Base-by-base conservation (phyloP, 495 filamentous ascomycete genomes). In the Xylaria palmicola region DNA sequence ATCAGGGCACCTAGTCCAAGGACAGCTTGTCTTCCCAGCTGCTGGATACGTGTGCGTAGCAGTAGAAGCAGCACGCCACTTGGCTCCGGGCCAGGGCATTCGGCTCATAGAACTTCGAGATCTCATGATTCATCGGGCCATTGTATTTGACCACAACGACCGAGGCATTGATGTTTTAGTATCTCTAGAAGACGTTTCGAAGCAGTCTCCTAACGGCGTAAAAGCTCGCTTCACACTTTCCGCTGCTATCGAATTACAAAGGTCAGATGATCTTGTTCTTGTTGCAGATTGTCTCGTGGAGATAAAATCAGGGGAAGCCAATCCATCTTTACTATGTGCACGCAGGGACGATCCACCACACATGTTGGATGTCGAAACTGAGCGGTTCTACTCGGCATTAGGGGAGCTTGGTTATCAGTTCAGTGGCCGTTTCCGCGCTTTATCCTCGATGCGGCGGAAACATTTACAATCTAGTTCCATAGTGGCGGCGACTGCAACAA, bases 1-100 rank as follows among this genome's bases (percentile, higher is more conserved):
- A 7, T 6, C 24, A 1, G 55, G 30, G 0, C 55, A 58, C 22
- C 26, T 4, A n/a, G 41, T 58, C 13, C 40, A 58, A 34, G 43
- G 55, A 19, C 56, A 66, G 32, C 32, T 56, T 2, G 66, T 87
- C 0, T 81, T 82, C 39, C 83, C 84, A 5, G 82, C 72, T n/a
- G 73, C 81, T 15, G 76, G 73, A 0, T 83, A 79, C 52, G 58
- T 78, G 12, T 66, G 68, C 6, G 75, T 75, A 56, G 78, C 77
- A 3, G 29, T 80, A 0, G 82, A 86, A 51, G 73, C 70, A 19
- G 36, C 53, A 9, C 36, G 17, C 13, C 19, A 17, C 24, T 17
- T 44, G 15, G 47, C 27, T 12, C 15, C 2, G 20, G 20, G 20
- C 3, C 36, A 30, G 24, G 36, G 15, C 17, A 9, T 54, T 41